Evolutionary conservation across 23 red algal genomes (phyloP).

Genomic region (Gracilaria vermiculophylla): DNA sequence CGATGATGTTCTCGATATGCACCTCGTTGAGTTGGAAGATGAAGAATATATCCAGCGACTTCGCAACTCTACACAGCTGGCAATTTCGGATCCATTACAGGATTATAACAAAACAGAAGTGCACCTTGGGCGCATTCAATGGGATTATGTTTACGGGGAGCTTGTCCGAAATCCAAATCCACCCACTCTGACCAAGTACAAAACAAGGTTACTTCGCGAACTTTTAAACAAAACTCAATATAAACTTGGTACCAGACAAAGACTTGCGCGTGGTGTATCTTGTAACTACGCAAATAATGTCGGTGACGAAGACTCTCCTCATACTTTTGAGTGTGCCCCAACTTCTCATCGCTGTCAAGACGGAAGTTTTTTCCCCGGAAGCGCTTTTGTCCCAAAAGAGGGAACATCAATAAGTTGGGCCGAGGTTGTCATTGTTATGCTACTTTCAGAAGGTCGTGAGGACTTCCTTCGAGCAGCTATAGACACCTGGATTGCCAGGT

Average conservation of each 20-base stretch:
- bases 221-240: slow-evolving; percentile 35
- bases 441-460: slow-evolving; percentile 18
- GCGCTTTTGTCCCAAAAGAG: slow-evolving; percentile 14
- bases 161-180: slow-evolving; percentile 25
- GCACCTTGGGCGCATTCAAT: background rate
- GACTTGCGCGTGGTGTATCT: slow-evolving; percentile 24
- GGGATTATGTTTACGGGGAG: slow-evolving; percentile 41
- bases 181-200: slow-evolving; percentile 41
- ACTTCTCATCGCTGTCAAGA: slow-evolving; percentile 53
- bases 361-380: background rate
- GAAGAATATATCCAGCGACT: slow-evolving; percentile 14
- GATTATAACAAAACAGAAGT: slow-evolving; percentile 35
- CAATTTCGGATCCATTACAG: slow-evolving; percentile 24
- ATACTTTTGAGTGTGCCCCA: slow-evolving; percentile 20
- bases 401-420: slow-evolving; percentile 40
- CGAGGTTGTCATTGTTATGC: slow-evolving; percentile 25
- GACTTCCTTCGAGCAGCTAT: slow-evolving; percentile 1
- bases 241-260: background rate
- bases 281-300: slow-evolving; percentile 47
- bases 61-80: background rate
- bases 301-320: background rate
- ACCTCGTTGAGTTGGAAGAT: slow-evolving; percentile 17
- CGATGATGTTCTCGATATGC: slow-evolving; percentile 42
- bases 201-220: slow-evolving; percentile 37
- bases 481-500: slow-evolving; percentile 40